A percentile compares a stretch with the other conserved stretches of the same genome.
These are phyloP conservation scores for Phytopythium aichiense DNA, from an alignment of 352 stramenopile genomes.

Conservation along the genomic window DNA sequence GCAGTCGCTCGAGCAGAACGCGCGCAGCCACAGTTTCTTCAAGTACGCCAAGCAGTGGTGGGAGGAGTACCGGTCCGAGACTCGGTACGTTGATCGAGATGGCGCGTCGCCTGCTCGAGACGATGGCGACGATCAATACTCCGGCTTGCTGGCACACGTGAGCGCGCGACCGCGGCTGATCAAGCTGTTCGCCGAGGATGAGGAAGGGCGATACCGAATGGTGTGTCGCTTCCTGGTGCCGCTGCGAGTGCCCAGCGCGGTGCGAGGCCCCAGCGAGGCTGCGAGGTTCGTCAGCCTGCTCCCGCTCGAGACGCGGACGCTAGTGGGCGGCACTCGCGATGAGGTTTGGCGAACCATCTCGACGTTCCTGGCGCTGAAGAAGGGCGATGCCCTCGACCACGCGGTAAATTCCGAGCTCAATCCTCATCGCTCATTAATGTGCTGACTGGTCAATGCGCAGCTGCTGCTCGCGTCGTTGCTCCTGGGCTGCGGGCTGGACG, in stretches of 20 bases:
- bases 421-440: neutral
- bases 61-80: conserved; percentile 63
- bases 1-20: conserved; percentile 48
- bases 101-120: conserved; percentile 4
- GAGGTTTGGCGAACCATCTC: conserved; percentile 78
- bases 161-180: conserved; percentile 38
- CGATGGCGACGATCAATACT: conserved; percentile 20
- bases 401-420: conserved; percentile 26
- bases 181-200: conserved; percentile 87
- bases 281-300: conserved; percentile 83
- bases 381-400: conserved; percentile 83
- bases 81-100: conserved; percentile 7
- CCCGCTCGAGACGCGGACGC: conserved; percentile 47
- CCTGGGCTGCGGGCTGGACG: conserved; percentile 85
- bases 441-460: conserved; percentile 21
- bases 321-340: conserved; percentile 49
- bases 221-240: conserved; percentile 83
- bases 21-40: conserved; percentile 62
- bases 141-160: conserved; percentile 10
- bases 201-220: conserved; percentile 79
- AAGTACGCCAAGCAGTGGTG: conserved; percentile 85
- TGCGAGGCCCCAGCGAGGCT: conserved; percentile 76
- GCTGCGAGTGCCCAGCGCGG: conserved; percentile 36
- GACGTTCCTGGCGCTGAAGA: conserved; percentile 64
- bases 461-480: conserved; percentile 83